phyloP scores from a whole-genome alignment of 2,329 filamentous ascomycete genomes.

The Chaetoscypha palmicola region DNA sequence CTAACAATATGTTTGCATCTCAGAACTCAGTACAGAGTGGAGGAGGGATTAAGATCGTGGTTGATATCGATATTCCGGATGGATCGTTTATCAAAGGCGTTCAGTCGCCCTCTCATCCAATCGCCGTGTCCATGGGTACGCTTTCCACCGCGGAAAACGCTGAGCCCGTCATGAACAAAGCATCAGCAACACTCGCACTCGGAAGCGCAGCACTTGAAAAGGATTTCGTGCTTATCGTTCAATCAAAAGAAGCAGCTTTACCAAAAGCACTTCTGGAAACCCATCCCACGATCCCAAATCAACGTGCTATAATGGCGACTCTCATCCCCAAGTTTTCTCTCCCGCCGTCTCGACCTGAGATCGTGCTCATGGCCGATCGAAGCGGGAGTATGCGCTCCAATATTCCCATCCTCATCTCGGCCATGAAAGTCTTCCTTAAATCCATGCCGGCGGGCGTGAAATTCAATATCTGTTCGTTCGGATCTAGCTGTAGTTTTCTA shows the following conservation, averaged over 20 bases:
- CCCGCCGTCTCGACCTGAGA: slow-evolving; percentile 47
- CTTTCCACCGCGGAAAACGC: slow-evolving; percentile 40
- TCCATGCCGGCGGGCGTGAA: slow-evolving; percentile 55
- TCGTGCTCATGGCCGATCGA: slow-evolving; percentile 67
- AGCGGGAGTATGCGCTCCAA: slow-evolving; percentile 57
- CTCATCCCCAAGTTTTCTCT: slow-evolving; percentile 64
- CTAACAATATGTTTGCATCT: slow-evolving; percentile 8
- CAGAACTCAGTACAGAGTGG: slow-evolving; percentile 4
- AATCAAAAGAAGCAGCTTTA: slow-evolving; percentile 51
- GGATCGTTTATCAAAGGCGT: slow-evolving; percentile 52
- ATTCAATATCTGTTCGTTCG: slow-evolving; percentile 68
- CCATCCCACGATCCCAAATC: slow-evolving; percentile 53
- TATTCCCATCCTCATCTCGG: slow-evolving; percentile 47
- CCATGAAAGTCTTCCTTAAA: slow-evolving; percentile 57
- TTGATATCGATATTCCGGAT: slow-evolving; percentile 53
- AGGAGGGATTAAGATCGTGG: slow-evolving; percentile 37
- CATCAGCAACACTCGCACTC: slow-evolving; percentile 54
- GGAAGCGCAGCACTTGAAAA: slow-evolving; percentile 46
- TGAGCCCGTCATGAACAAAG: slow-evolving; percentile 48
- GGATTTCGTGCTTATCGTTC: slow-evolving; percentile 62
- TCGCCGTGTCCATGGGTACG: slow-evolving; percentile 57
- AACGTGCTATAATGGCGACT: slow-evolving; percentile 63
- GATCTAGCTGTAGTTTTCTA: slow-evolving; percentile 39
- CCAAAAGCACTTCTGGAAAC: slow-evolving; percentile 60
- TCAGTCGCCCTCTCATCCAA: slow-evolving; percentile 61